A percentile compares a stretch with the other conserved stretches of the same genome.
These are phyloP conservation scores for Coffea canephora DNA, from an alignment of 257 asterid genomes.

Conservation along the genomic window DNA sequence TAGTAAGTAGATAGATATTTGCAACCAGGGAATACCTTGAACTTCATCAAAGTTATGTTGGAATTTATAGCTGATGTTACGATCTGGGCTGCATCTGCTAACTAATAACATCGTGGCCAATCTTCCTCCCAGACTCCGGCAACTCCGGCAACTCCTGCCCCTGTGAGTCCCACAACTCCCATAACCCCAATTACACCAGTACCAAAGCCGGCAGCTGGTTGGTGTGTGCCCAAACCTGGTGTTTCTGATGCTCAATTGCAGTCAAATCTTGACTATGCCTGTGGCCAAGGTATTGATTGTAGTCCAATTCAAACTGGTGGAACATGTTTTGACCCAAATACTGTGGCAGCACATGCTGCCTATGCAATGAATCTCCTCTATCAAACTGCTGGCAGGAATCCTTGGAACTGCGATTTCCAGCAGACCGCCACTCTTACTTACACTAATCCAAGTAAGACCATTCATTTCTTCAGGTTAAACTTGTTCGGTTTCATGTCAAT, in stretches of 20 bases:
- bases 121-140: conserved; percentile 42
- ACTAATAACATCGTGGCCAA: conserved; percentile 12
- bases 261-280: conserved; percentile 70
- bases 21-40: not conserved
- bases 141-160: conserved; percentile 27
- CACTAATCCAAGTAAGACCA: conserved; percentile 66
- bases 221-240: conserved; percentile 68
- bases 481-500: not conserved
- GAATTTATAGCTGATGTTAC: not conserved
- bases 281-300: conserved; percentile 70
- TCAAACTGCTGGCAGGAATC: conserved; percentile 80
- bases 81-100: not conserved
- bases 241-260: conserved; percentile 52
- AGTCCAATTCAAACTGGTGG: conserved; percentile 72
- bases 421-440: conserved; percentile 58
- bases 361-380: conserved; percentile 78
- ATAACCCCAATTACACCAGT: conserved; percentile 27
- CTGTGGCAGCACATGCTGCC: conserved; percentile 62
- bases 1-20: too few species aligned
- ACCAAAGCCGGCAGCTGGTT: conserved; percentile 49
- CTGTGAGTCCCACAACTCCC: conserved; percentile 29
- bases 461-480: not conserved
- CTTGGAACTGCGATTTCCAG: conserved; percentile 71
- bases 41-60: not conserved
- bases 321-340: conserved; percentile 66